phyloP scores from a whole-genome alignment of 2,329 filamentous ascomycete species.

The Byssoonygena ceratinophila region DNA sequence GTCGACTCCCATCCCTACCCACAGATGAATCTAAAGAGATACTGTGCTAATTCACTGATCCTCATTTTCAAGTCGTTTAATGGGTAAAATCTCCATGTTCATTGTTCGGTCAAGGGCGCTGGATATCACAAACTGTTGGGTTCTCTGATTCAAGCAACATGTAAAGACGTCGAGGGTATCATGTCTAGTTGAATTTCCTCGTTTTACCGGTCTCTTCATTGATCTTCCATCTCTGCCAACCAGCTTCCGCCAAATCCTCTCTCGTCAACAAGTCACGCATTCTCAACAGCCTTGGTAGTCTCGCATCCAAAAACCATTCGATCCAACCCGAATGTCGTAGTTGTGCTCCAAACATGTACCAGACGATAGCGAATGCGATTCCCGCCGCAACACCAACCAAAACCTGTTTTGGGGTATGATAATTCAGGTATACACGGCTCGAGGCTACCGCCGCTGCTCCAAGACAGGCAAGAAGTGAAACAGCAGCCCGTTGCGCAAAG shows the following conservation, averaged over 20 bases:
- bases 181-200: not conserved
- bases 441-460: slow-evolving; percentile 61
- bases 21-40: too few species aligned
- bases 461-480: slow-evolving; percentile 49
- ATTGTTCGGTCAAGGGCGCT: too few species aligned
- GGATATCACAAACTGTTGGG: too few species aligned
- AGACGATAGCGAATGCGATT: slow-evolving; percentile 56
- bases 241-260: slow-evolving; percentile 81
- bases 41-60: too few species aligned
- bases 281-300: slow-evolving; percentile 55
- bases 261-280: slow-evolving; percentile 74
- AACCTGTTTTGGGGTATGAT: slow-evolving; percentile 83
- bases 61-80: too few species aligned
- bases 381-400: slow-evolving; percentile 67
- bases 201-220: slow-evolving; percentile 6
- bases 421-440: slow-evolving; percentile 82
- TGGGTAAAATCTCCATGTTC: too few species aligned
- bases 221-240: slow-evolving; percentile 84
- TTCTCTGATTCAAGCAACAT: not conserved
- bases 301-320: slow-evolving; percentile 58
- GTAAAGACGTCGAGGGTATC: not conserved
- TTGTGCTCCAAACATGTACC: slow-evolving; percentile 65
- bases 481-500: slow-evolving; percentile 46
- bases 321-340: slow-evolving; percentile 59
- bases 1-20: too few species aligned